Conservation (phyloP, 2,329 filamentous ascomycete species). For the Xylariaceae sp. region DNA sequence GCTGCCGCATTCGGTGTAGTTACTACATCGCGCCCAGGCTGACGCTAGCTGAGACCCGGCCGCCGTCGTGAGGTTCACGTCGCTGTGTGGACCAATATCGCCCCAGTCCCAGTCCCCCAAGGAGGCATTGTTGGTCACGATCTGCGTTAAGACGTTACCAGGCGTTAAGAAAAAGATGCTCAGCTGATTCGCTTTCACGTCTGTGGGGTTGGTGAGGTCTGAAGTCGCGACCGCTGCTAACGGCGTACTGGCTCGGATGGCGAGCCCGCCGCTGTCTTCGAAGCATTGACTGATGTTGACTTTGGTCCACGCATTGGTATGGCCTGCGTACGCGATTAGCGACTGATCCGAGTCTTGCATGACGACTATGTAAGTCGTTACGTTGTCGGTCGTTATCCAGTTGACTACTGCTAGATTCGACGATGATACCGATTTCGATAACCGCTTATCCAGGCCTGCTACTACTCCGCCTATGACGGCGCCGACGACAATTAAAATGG, state of each 20-base stretch:
- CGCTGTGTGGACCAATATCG: constrained; percentile 3
- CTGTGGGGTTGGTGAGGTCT: neutral
- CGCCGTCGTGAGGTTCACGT: neutral
- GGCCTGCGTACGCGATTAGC: neutral
- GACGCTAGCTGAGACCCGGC: constrained; percentile 2
- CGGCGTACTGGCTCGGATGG: neutral
- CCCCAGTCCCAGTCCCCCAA: constrained; percentile 3
- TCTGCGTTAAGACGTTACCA: neutral
- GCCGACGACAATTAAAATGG: no score
- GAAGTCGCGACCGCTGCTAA: constrained; percentile 1
- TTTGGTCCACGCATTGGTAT: neutral
- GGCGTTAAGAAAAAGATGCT: constrained; percentile 3
- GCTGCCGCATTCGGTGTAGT: constrained; percentile 1
- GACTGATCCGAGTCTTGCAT: constrained; percentile 4
- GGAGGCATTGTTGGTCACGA: neutral
- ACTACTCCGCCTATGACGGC: no score
- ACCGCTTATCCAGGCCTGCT: no score
- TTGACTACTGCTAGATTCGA: constrained; percentile 6
- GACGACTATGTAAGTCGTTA: neutral
- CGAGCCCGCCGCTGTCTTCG: neutral
- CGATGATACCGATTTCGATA: no score
- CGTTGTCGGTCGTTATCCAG: neutral
- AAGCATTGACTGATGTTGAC: constrained; percentile 7
- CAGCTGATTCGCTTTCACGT: constrained; percentile 1
- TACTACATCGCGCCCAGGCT: constrained; percentile 4